Evolutionary conservation across 441 rosid species (phyloP).

Genomic region (Daphne laureola): DNA sequence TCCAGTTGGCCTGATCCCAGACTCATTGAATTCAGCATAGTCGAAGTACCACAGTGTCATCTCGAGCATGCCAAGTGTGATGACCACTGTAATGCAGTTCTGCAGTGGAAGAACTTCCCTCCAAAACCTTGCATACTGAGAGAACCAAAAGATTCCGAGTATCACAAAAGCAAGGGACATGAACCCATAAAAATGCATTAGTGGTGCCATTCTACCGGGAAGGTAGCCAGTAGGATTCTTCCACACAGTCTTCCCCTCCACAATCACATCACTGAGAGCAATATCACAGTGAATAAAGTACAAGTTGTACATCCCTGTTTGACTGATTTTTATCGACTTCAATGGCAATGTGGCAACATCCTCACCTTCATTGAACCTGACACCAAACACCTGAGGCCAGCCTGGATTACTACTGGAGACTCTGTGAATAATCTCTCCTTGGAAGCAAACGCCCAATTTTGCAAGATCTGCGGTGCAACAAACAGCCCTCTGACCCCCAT

Average conservation of each 20-base stretch:
- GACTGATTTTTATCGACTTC: conserved; percentile 52
- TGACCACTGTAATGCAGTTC: conserved; percentile 79
- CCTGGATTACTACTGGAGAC: conserved; percentile 53
- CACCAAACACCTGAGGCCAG: conserved; percentile 79
- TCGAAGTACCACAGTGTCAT: conserved; percentile 95
- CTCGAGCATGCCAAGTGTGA: conserved; percentile 84
- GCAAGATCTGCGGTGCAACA: conserved; percentile 93
- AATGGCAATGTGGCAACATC: conserved; percentile 38
- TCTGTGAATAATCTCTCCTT: conserved; percentile 75
- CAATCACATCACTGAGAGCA: conserved; percentile 51
- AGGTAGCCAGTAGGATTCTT: conserved; percentile 84
- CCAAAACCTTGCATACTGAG: conserved; percentile 83
- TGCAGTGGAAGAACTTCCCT: conserved; percentile 81
- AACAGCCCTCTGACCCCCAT: conserved; percentile 96
- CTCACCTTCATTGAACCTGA: conserved; percentile 41
- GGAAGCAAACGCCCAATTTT: conserved; percentile 67
- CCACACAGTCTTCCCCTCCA: conserved; percentile 88
- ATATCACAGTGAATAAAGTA: conserved; percentile 90
- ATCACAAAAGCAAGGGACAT: conserved; percentile 89
- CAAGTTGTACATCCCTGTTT: conserved; percentile 92
- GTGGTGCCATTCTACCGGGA: conserved; percentile 96
- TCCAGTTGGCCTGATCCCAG: conserved; percentile 78
- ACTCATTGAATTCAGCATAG: conserved; percentile 79
- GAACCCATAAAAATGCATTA: conserved; percentile 79
- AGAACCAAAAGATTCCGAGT: conserved; percentile 93